A percentile compares a stretch with the other conserved stretches of the same genome.
These are phyloP conservation scores for Aspergillus bombycis DNA, from an alignment of 2,329 filamentous ascomycete species.

Conservation along the genomic window DNA sequence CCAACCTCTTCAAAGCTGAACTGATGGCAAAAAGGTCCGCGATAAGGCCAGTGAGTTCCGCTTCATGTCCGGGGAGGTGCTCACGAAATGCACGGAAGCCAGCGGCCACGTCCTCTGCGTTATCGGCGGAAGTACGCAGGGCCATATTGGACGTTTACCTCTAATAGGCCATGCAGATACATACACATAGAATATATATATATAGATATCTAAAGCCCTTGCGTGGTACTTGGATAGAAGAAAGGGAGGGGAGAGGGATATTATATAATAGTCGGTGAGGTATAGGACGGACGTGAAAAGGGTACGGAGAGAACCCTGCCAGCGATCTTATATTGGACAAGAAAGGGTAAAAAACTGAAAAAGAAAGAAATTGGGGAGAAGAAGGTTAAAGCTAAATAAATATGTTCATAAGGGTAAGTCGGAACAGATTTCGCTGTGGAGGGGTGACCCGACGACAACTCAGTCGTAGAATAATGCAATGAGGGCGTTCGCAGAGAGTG, in stretches of 20 bases:
- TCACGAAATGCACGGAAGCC: constrained; percentile 55
- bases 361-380: background rate
- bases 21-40: constrained; percentile 60
- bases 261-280: background rate
- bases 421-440: constrained; percentile 12
- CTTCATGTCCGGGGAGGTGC: constrained; percentile 54
- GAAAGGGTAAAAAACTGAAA: background rate
- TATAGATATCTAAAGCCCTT: background rate
- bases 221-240: background rate
- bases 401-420: constrained; percentile 1
- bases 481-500: constrained; percentile 16
- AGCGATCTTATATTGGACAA: background rate
- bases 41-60: constrained; percentile 58
- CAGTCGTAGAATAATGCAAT: constrained; percentile 20
- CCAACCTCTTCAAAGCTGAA: constrained; percentile 52
- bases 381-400: constrained; percentile 1
- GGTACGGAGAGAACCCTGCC: background rate
- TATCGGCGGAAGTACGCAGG: constrained; percentile 48
- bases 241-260: background rate
- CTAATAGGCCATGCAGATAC: constrained; percentile 18
- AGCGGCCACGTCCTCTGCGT: constrained; percentile 57
- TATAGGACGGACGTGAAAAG: background rate
- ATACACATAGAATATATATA: background rate
- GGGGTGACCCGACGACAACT: constrained; percentile 21
- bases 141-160: constrained; percentile 36